These are phyloP conservation scores for Aspergillus glaucus DNA, from an alignment of 2,329 filamentous ascomycete genomes.

Conservation along the genomic window DNA sequence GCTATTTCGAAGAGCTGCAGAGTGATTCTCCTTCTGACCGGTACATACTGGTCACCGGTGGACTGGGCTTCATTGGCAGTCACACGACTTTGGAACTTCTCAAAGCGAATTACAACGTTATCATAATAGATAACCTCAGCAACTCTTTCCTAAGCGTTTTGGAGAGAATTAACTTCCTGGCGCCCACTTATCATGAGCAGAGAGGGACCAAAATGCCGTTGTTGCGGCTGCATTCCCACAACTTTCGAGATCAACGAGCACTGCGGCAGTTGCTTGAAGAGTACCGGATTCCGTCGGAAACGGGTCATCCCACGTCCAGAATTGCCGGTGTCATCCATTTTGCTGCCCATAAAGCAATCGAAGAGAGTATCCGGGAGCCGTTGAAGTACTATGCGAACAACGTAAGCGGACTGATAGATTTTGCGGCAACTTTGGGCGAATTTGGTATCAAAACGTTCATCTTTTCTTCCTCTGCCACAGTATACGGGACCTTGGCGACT, in stretches of 20 bases:
- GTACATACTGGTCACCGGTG: conserved; percentile 40
- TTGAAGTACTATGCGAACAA: conserved; percentile 64
- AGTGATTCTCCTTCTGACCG: conserved; percentile 32
- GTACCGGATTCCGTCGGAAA: conserved; percentile 31
- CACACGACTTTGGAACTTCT: conserved; percentile 39
- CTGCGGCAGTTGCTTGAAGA: conserved; percentile 40
- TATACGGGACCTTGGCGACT: conserved; percentile 54
- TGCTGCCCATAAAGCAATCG: conserved; percentile 61
- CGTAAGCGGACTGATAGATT: conserved; percentile 56
- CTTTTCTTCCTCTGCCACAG: conserved; percentile 62
- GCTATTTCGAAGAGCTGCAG: conserved; percentile 37
- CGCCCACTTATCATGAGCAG: conserved; percentile 30
- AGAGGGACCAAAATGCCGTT: conserved; percentile 38
- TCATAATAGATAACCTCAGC: conserved; percentile 38
- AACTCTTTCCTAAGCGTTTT: conserved; percentile 33
- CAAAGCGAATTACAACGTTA: conserved; percentile 36
- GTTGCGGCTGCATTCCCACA: conserved; percentile 43
- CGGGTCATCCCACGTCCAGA: conserved; percentile 38
- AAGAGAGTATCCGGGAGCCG: conserved; percentile 56
- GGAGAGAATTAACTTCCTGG: conserved; percentile 28
- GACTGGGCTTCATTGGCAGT: conserved; percentile 38
- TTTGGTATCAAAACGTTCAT: conserved; percentile 60
- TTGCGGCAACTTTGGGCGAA: conserved; percentile 52
- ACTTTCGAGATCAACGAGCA: conserved; percentile 41
- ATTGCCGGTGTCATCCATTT: conserved; percentile 64